Base-by-base conservation (phyloP, 73 alveolate species). In the Breviolum minutum region DNA sequence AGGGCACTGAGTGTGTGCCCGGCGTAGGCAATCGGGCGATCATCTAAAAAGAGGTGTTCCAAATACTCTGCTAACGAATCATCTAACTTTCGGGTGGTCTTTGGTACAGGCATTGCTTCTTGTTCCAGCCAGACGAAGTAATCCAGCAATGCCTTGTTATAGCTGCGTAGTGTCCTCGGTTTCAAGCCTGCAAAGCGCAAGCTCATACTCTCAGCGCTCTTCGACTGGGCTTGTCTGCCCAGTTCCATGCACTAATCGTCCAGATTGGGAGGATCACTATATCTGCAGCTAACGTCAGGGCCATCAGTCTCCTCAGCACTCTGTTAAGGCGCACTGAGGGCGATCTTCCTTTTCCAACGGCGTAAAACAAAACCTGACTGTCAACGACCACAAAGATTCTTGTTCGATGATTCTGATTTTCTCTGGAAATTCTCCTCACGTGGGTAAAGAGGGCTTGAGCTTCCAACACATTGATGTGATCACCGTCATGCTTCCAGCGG, bases 221-320 rank as follows among this genome's bases (percentile, higher is more conserved):
- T 22, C 89, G 89, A 19, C 61, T 6, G 48, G 92, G 92, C 60
- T 26, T 60, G 92, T 48, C 92, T 7, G 92, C 71, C 63, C 63
- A 83, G 92, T 83, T 83, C 92, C 92, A 83, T 19, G 71, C 76
- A 20, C 70, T 40, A 19, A 80, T 32, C 32, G 89, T 80, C 89
- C 89, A 80, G 22, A 80, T 30, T 0, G 69, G 92, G 48, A 48
- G 61, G 7, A 60, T 13, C 8, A 26, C 26, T 14, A 60, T 9
- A 26, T 83, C 92, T 7, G 70, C 68, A 7, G 89, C 89, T 5
- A 81, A 17, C 1, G 19, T 6, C 27, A 81, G 1, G 0, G 89
- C 89, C 69, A 32, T 32, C 32, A 48, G 5, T 10, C 89, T 66
- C 32, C 89, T 24, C 68, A 81, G 32, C 12, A 81, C 69, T 0